Conservation (phyloP, 129 eudicot genomes). For the Apium graveolens region DNA sequence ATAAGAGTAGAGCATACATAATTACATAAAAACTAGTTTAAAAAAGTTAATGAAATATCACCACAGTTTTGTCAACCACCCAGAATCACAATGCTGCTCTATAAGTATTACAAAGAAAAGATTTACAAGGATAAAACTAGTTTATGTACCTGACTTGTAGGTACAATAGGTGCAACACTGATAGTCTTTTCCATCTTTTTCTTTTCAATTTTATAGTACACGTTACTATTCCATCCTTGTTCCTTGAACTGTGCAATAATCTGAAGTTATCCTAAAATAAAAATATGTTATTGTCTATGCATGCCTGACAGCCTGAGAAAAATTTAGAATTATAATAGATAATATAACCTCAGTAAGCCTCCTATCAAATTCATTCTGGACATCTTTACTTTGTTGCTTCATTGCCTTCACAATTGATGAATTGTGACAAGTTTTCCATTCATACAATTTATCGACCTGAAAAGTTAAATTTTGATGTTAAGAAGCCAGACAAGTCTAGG, state of each 20-base stretch:
- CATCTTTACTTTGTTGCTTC: conserved; percentile 82
- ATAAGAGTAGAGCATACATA: no score
- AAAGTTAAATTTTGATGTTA: no score
- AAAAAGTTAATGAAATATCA: no score
- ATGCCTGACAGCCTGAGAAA: not conserved
- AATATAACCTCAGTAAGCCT: conserved; percentile 58
- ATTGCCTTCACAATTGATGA: conserved; percentile 28
- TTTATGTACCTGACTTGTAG: conserved; percentile 68
- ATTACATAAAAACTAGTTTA: no score
- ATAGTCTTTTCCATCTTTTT: conserved; percentile 77
- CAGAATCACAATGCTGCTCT: not conserved
- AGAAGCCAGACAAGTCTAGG: no score
- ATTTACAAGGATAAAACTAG: not conserved
- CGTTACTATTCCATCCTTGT: conserved; percentile 82
- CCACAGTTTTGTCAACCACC: conserved; percentile 53
- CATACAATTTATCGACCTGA: no score
- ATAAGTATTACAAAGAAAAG: not conserved
- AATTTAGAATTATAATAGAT: not conserved
- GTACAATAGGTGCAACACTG: conserved; percentile 86
- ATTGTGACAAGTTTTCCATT: no score
- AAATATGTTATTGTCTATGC: conserved; percentile 9
- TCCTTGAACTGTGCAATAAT: conserved; percentile 70
- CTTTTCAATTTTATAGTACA: conserved; percentile 55
- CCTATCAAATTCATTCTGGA: conserved; percentile 55
- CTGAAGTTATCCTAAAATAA: conserved; percentile 25